These are phyloP conservation scores for Cutaneotrichosporon cavernicola DNA, from an alignment of 1,284 basidiomycete species.

Conservation along the genomic window DNA sequence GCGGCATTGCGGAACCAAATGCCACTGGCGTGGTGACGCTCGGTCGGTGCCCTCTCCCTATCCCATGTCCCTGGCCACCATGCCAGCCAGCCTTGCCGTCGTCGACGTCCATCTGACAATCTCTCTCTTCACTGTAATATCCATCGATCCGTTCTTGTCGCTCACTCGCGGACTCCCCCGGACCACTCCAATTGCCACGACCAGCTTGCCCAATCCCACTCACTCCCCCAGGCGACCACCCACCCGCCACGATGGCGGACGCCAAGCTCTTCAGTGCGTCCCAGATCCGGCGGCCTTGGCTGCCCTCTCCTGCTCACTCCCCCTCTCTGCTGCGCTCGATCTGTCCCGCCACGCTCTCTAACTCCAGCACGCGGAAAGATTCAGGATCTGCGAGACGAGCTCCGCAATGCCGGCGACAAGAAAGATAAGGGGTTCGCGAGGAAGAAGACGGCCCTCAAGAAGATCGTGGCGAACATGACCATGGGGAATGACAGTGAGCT, in stretches of 20 bases:
- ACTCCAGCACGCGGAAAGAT: slow-evolving; percentile 73
- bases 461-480: slow-evolving; percentile 95
- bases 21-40: not conserved
- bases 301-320: too few relatives aligned
- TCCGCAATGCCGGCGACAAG: slow-evolving; percentile 75
- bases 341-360: slow-evolving; percentile 7
- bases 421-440: slow-evolving; percentile 93
- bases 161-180: too few relatives aligned
- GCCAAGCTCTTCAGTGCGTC: slow-evolving; percentile 52
- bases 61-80: not conserved
- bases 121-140: too few relatives aligned
- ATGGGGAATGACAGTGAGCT: slow-evolving; percentile 95
- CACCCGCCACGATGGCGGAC: slow-evolving; percentile 46
- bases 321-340: too few relatives aligned
- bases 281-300: not conserved
- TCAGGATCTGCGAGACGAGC: slow-evolving; percentile 72
- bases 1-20: not conserved
- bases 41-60: not conserved
- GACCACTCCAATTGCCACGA: too few relatives aligned
- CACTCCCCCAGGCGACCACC: not conserved
- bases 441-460: slow-evolving; percentile 88
- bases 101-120: not conserved
- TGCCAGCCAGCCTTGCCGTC: not conserved
- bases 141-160: too few relatives aligned
- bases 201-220: too few relatives aligned